These are phyloP conservation scores for Zychaea mexicana DNA, from an alignment of 371 early-diverging fungal species.

Conservation along the genomic window DNA sequence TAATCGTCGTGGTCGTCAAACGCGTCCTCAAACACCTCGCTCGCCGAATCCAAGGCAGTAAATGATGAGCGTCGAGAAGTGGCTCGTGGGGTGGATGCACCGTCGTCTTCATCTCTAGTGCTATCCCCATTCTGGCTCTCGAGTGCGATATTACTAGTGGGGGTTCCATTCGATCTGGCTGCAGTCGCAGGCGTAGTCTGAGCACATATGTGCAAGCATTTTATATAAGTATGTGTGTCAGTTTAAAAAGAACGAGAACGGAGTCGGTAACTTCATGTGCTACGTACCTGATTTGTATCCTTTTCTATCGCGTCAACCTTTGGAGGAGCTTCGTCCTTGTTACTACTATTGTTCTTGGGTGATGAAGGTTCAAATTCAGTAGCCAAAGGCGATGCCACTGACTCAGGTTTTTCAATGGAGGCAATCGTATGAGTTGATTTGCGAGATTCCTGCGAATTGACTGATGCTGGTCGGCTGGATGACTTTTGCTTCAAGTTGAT, in stretches of 20 bases:
- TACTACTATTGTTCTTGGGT: background rate
- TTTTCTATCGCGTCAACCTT: background rate
- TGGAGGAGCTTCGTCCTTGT: too few relatives aligned
- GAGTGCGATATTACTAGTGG: too few relatives aligned
- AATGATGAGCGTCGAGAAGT: slow-evolving; percentile 23
- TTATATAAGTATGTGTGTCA: too few relatives aligned
- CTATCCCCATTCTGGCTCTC: too few relatives aligned
- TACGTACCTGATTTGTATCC: slow-evolving; percentile 3
- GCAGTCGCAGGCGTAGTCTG: background rate
- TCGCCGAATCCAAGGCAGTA: slow-evolving; percentile 21
- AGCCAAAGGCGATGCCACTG: background rate
- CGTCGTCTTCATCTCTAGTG: slow-evolving; percentile 5
- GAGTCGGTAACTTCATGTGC: background rate
- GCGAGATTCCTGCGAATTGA: slow-evolving; percentile 17
- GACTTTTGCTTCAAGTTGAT: slow-evolving; percentile 15
- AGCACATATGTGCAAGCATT: too few relatives aligned
- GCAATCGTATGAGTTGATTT: slow-evolving; percentile 7
- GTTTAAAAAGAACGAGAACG: too few relatives aligned
- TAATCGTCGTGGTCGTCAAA: slow-evolving; percentile 16
- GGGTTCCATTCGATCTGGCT: background rate
- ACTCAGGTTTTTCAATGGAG: background rate
- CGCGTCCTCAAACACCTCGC: slow-evolving; percentile 27
- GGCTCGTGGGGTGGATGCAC: slow-evolving; percentile 16
- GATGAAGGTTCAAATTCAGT: background rate
- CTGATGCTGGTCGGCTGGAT: slow-evolving; percentile 16